phyloP scores from a whole-genome alignment of 2,329 filamentous ascomycete genomes.

The Neonectria sp. region DNA sequence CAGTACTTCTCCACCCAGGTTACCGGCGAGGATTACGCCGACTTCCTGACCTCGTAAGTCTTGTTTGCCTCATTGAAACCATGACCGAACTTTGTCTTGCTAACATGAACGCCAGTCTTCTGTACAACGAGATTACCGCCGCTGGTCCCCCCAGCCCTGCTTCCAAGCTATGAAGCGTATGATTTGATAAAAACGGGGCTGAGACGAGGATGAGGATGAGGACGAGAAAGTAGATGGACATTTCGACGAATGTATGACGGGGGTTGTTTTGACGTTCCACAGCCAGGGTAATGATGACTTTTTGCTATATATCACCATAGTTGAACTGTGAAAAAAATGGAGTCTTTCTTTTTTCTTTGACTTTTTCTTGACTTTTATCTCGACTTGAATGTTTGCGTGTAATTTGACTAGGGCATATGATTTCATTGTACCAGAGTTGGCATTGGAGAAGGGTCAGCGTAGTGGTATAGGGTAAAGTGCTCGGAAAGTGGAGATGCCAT shows the following conservation, averaged over 20 bases:
- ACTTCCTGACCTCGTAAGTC: constrained; percentile 89
- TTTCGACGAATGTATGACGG: constrained; percentile 23
- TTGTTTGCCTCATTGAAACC: background rate
- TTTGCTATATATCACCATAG: constrained; percentile 22
- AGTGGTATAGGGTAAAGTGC: background rate
- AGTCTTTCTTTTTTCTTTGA: background rate
- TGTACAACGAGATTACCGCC: constrained; percentile 91
- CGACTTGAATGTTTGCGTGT: no score
- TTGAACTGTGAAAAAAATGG: constrained; percentile 14
- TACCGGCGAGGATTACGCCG: constrained; percentile 96
- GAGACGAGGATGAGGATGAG: constrained; percentile 16
- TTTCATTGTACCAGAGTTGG: no score
- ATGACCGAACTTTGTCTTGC: constrained; percentile 20
- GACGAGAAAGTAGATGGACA: constrained; percentile 22
- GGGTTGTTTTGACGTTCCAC: constrained; percentile 22
- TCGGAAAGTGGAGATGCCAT: background rate
- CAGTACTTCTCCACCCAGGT: constrained; percentile 95
- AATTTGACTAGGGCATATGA: no score
- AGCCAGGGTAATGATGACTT: constrained; percentile 23
- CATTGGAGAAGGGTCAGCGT: background rate
- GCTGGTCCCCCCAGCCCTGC: constrained; percentile 73
- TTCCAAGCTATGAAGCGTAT: constrained; percentile 71
- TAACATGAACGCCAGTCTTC: constrained; percentile 66
- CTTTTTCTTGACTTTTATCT: background rate
- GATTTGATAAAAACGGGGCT: constrained; percentile 15